These are phyloP conservation scores for Fraxinus ornus DNA, from an alignment of 305 asterid genomes.

Conservation along the genomic window DNA sequence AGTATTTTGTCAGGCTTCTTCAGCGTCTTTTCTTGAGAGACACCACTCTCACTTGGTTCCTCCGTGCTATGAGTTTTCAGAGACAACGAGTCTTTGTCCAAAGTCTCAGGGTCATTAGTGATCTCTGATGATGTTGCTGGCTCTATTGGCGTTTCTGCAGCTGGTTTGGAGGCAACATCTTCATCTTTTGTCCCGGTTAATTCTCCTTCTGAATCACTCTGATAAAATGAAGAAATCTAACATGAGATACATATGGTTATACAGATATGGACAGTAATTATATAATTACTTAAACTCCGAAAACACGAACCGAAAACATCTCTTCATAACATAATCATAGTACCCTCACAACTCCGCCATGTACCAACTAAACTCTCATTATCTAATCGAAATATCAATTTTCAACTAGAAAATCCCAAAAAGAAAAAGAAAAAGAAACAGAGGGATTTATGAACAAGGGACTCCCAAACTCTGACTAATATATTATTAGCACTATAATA, in stretches of 20 bases:
- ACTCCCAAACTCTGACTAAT: neutral
- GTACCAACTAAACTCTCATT: neutral
- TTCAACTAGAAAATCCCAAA: neutral
- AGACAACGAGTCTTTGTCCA: constrained; percentile 30
- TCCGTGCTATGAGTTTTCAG: constrained; percentile 28
- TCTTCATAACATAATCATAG: neutral
- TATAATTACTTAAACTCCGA: neutral
- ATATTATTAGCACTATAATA: too few relatives aligned
- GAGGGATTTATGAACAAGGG: neutral
- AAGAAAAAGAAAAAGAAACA: neutral
- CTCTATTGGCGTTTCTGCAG: constrained; percentile 30
- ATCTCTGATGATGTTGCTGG: constrained; percentile 38
- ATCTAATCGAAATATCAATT: neutral
- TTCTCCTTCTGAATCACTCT: constrained; percentile 44
- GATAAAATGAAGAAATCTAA: constrained; percentile 9
- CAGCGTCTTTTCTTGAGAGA: constrained; percentile 40
- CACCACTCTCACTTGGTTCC: constrained; percentile 30
- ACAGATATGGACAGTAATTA: neutral
- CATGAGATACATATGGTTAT: constrained; percentile 10
- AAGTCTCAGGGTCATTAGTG: constrained; percentile 28
- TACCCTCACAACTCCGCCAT: neutral
- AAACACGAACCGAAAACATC: neutral
- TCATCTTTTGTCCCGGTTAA: constrained; percentile 21
- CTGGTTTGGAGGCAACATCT: constrained; percentile 21
- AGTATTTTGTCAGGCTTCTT: constrained; percentile 71